phyloP scores from a whole-genome alignment of 495 filamentous ascomycete species.

The Geoglossum glabrum region DNA sequence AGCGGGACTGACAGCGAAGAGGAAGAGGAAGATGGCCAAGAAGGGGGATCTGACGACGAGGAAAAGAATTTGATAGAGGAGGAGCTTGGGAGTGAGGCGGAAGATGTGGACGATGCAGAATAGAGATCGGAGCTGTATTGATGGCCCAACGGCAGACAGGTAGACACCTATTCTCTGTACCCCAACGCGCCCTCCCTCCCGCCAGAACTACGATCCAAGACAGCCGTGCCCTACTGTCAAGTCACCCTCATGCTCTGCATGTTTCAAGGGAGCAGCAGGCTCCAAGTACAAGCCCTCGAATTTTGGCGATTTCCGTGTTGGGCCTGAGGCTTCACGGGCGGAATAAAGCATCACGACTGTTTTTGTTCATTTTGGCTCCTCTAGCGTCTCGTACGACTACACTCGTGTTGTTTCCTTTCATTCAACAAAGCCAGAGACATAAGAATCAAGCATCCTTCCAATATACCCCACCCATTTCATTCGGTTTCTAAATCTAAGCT shows the following conservation, averaged over 20 bases:
- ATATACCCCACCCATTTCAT: not conserved
- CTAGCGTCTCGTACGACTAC: not conserved
- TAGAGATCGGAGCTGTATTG: not conserved
- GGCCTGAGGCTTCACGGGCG: not conserved
- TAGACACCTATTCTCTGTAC: not conserved
- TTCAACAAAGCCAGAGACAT: not conserved
- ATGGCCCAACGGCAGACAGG: not conserved
- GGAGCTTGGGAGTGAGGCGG: not conserved
- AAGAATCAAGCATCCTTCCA: not conserved
- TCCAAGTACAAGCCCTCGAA: too few species aligned
- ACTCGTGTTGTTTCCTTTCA: not conserved
- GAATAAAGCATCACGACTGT: not conserved
- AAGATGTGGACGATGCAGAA: not conserved
- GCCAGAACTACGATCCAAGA: too few species aligned
- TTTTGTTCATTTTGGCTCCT: not conserved
- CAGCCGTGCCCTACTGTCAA: too few species aligned
- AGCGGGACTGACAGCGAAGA: constrained; percentile 36
- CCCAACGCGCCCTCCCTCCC: not conserved
- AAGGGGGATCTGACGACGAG: constrained; percentile 3
- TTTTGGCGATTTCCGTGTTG: not conserved
- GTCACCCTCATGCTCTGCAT: not conserved
- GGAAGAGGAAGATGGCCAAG: constrained; percentile 11
- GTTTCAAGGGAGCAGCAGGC: not conserved
- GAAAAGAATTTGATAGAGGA: not conserved
- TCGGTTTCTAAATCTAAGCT: too few species aligned